Evolutionary conservation across 208 protist genomes (phyloP), one percentile per base, ranked within the genome.

Genomic region (Polymyxa betae): DNA sequence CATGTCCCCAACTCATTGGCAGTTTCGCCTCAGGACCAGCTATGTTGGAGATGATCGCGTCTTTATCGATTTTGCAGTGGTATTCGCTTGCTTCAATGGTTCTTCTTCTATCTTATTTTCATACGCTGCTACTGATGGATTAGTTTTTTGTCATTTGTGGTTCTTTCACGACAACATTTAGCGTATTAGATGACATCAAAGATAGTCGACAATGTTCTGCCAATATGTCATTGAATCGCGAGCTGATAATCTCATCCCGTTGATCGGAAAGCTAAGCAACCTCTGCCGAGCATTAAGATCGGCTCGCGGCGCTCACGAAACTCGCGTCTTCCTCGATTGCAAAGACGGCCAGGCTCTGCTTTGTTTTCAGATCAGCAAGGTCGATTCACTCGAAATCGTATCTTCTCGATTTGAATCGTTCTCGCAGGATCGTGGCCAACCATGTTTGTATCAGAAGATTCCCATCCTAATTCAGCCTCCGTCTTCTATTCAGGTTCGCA

Each of bases 321-420:
- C 72, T n/a, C 35, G 35, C n/a, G n/a, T 82, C n/a, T 20, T 40
- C 5, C 72, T 82, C 16, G 72, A 82, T 35, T 20, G 40, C 35
- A 5, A 35, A 43, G 35, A 82, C 40, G 40, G 40, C n/a, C 72
- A 82, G 12, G 72, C n/a, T 12, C 35, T 5, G 5, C 72, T 82
- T n/a, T 45, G 35, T 12, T 82, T 82, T n/a, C 35, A 82, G n/a
- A 82, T 82, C 72, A 82, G 72, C 12, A 82, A 82, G n/a, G 72
- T 82, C n/a, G 72, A 20, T n/a, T n/a, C 40, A n/a, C n/a, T 35
- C n/a, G 5, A 20, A n/a, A 45, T 43, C 35, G 72, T 16, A 12
- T 35, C n/a, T 35, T 5, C 72, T 12, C 35, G 5, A 5, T 38
- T 45, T 43, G 35, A 43, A 38, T 12, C 16, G n/a, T 43, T 43